phyloP scores from a whole-genome alignment of 176 grass and related monocot genomes.

The Melocanna baccifera region DNA sequence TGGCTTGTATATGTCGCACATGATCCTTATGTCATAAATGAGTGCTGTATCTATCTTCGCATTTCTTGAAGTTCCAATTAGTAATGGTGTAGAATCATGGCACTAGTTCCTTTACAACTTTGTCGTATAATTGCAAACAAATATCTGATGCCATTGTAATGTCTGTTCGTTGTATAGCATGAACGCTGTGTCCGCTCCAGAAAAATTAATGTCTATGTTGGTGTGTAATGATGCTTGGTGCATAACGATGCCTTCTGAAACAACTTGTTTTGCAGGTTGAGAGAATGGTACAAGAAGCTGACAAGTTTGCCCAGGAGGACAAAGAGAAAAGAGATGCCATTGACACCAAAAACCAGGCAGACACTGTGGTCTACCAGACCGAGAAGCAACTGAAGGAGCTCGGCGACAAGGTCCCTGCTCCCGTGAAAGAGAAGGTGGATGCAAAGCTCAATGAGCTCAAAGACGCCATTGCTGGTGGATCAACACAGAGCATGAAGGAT shows the following conservation, averaged over 20 bases:
- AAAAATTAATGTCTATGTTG: background rate
- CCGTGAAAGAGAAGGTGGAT: slow-evolving; percentile 85
- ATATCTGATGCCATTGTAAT: background rate
- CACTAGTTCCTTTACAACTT: background rate
- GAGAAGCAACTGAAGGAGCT: slow-evolving; percentile 98
- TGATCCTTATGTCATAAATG: background rate
- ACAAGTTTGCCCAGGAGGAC: slow-evolving; percentile 91
- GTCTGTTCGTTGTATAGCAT: background rate
- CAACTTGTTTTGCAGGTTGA: slow-evolving; percentile 61
- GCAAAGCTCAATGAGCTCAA: slow-evolving; percentile 82
- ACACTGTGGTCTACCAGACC: slow-evolving; percentile 88
- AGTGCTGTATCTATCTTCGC: background rate
- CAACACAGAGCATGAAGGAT: slow-evolving; percentile 78
- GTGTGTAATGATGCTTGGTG: background rate
- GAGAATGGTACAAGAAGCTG: slow-evolving; percentile 90
- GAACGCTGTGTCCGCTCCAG: background rate
- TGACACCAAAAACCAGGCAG: slow-evolving; percentile 94
- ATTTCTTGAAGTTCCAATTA: background rate
- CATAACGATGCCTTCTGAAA: background rate
- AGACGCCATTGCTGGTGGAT: slow-evolving; percentile 72
- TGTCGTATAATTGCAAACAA: background rate
- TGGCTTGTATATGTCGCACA: background rate
- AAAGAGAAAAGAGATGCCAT: slow-evolving; percentile 98
- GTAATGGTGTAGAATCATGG: background rate
- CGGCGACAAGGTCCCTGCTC: slow-evolving; percentile 77